Conservation (phyloP, 768 basidiomycete genomes). For the Mycena haematopus region DNA sequence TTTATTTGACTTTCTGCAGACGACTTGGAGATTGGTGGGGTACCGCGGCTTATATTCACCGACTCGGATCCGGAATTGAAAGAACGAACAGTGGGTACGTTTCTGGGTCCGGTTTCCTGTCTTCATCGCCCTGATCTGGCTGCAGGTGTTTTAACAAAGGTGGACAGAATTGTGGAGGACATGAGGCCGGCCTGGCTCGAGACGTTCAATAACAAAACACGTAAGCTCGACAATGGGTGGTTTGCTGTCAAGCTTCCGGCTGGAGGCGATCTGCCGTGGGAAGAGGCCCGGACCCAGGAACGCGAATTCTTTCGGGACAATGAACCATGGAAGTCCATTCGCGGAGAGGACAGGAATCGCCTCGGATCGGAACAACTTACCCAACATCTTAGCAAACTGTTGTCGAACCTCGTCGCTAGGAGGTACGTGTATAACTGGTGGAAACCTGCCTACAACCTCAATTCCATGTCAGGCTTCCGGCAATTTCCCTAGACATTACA, state of each 20-base stretch:
- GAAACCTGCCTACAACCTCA: not conserved
- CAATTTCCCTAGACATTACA: slow-evolving; percentile 11
- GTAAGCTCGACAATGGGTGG: slow-evolving; percentile 20
- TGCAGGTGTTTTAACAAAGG: slow-evolving; percentile 21
- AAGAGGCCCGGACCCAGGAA: slow-evolving; percentile 8
- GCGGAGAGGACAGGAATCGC: slow-evolving; percentile 11
- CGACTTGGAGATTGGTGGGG: slow-evolving; percentile 17
- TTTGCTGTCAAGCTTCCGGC: slow-evolving; percentile 22
- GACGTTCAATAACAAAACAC: slow-evolving; percentile 13
- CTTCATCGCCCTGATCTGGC: not conserved
- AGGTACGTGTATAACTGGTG: not conserved
- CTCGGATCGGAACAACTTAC: slow-evolving; percentile 21
- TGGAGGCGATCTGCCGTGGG: slow-evolving; percentile 11
- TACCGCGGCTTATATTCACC: slow-evolving; percentile 17
- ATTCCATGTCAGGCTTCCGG: slow-evolving; percentile 8
- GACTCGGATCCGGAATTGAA: slow-evolving; percentile 9
- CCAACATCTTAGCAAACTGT: slow-evolving; percentile 12
- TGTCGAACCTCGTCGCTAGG: slow-evolving; percentile 10
- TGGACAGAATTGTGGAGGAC: slow-evolving; percentile 8
- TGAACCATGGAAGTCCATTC: slow-evolving; percentile 8
- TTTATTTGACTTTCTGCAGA: slow-evolving; percentile 3
- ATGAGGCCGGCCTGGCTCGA: slow-evolving; percentile 7
- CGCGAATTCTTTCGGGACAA: slow-evolving; percentile 10
- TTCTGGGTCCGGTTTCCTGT: not conserved
- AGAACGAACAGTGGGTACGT: slow-evolving; percentile 16